These are phyloP conservation scores for Trichoderma guizhouense DNA, from an alignment of 2,329 filamentous ascomycete species.

Conservation along the genomic window DNA sequence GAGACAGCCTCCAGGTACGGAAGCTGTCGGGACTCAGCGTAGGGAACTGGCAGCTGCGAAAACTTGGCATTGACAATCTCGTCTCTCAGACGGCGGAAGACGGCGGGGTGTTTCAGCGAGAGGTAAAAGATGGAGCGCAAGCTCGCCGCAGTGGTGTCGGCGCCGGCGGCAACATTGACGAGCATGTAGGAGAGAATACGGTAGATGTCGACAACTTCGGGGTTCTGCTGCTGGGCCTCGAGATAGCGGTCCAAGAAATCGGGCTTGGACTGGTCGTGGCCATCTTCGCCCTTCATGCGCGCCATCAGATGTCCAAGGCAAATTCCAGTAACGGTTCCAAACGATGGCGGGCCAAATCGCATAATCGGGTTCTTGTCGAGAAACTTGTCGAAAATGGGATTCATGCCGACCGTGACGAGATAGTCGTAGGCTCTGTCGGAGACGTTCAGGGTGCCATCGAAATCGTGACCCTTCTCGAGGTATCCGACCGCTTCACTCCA, in stretches of 20 bases:
- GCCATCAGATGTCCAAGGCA: slow-evolving; percentile 29
- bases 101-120: slow-evolving; percentile 21
- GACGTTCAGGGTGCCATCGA: slow-evolving; percentile 35
- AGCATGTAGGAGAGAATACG: slow-evolving; percentile 36
- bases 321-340: slow-evolving; percentile 30
- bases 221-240: slow-evolving; percentile 34
- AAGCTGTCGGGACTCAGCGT: slow-evolving; percentile 4
- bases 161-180: slow-evolving; percentile 30
- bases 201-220: slow-evolving; percentile 30
- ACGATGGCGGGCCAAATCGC: slow-evolving; percentile 32
- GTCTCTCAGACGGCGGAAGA: slow-evolving; percentile 21
- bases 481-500: slow-evolving; percentile 43
- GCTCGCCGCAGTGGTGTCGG: slow-evolving; percentile 26
- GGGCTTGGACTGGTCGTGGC: slow-evolving; percentile 25
- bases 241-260: slow-evolving; percentile 43
- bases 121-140: slow-evolving; percentile 27
- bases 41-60: not conserved
- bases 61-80: slow-evolving; percentile 21
- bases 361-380: slow-evolving; percentile 40
- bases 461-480: slow-evolving; percentile 36
- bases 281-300: slow-evolving; percentile 30
- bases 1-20: slow-evolving; percentile 38
- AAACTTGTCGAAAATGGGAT: slow-evolving; percentile 33
- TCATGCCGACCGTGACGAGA: slow-evolving; percentile 29
- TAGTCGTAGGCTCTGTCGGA: slow-evolving; percentile 34